phyloP scores from a whole-genome alignment of 257 asterid genomes.

The Gentiana dahurica region DNA sequence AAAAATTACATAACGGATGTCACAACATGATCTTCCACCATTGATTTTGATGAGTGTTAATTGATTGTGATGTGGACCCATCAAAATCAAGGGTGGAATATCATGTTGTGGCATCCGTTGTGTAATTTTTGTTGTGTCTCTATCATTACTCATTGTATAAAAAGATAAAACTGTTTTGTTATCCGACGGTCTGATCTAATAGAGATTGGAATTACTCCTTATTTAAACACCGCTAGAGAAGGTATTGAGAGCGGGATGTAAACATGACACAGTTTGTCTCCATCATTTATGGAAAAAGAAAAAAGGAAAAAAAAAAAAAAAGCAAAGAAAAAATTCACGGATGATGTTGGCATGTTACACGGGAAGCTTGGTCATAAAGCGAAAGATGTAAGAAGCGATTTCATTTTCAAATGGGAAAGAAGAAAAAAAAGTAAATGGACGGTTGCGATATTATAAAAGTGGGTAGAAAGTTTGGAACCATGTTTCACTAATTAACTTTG shows the following conservation, averaged over 20 bases:
- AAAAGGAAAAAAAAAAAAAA: background rate
- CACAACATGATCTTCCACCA: too few relatives aligned
- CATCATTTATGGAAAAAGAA: background rate
- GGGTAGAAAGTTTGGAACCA: constrained; percentile 63
- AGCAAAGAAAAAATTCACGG: constrained; percentile 19
- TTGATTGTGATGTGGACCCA: too few relatives aligned
- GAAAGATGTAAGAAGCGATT: background rate
- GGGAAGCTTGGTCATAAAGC: constrained; percentile 15
- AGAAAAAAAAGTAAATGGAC: constrained; percentile 44
- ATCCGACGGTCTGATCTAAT: too few relatives aligned
- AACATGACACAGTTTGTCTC: background rate
- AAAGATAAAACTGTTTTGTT: background rate
- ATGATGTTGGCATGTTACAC: constrained; percentile 11
- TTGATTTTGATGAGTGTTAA: too few relatives aligned
- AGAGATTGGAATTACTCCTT: background rate
- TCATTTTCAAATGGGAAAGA: constrained; percentile 8
- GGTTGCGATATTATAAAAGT: constrained; percentile 90
- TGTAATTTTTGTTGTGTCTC: background rate
- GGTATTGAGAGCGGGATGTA: background rate
- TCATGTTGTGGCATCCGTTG: too few relatives aligned
- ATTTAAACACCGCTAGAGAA: background rate
- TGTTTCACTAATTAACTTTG: constrained; percentile 31
- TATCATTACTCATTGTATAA: background rate
- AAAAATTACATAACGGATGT: too few relatives aligned
- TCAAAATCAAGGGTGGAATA: too few relatives aligned